These are phyloP conservation scores for Aspergillus carbonarius DNA, from an alignment of 2,329 filamentous ascomycete species.

Conservation along the genomic window DNA sequence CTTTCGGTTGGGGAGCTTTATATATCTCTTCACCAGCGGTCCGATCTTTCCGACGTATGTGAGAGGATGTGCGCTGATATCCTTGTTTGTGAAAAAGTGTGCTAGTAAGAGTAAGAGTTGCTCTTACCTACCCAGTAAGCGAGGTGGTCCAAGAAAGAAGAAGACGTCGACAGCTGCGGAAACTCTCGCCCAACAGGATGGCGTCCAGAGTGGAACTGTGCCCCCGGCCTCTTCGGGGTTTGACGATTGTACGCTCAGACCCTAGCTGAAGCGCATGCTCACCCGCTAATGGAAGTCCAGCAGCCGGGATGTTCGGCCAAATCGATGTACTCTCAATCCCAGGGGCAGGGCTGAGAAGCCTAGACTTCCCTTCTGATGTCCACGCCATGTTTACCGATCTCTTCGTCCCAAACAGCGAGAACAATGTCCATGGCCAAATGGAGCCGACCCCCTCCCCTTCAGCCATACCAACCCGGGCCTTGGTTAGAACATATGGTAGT, in stretches of 20 bases:
- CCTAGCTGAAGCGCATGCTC: background rate
- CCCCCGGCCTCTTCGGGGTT: slow-evolving; percentile 25
- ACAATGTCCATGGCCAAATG: slow-evolving; percentile 27
- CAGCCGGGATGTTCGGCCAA: slow-evolving; percentile 39
- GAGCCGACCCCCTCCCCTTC: slow-evolving; percentile 29
- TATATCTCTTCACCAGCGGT: background rate
- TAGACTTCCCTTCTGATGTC: slow-evolving; percentile 40
- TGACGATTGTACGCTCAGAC: slow-evolving; percentile 33
- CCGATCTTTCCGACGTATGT: background rate
- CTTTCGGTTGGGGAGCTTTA: background rate
- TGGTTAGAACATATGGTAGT: slow-evolving; percentile 41
- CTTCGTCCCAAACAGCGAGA: slow-evolving; percentile 28
- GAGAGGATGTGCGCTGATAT: slow-evolving; percentile 10
- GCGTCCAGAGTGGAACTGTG: slow-evolving; percentile 21
- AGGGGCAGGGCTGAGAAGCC: slow-evolving; percentile 40
- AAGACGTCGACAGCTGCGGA: slow-evolving; percentile 26
- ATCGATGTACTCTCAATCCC: slow-evolving; percentile 43
- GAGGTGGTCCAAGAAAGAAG: slow-evolving; percentile 46
- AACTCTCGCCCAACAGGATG: slow-evolving; percentile 20
- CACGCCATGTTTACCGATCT: slow-evolving; percentile 41
- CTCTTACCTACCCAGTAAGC: slow-evolving; percentile 45
- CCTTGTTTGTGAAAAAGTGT: slow-evolving; percentile 32
- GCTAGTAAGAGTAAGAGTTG: slow-evolving; percentile 41
- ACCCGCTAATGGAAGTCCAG: slow-evolving; percentile 26
- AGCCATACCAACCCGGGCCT: slow-evolving; percentile 25